Evolutionary conservation across 768 basidiomycete species (phyloP).

Genomic region (Podaxis sp.): DNA sequence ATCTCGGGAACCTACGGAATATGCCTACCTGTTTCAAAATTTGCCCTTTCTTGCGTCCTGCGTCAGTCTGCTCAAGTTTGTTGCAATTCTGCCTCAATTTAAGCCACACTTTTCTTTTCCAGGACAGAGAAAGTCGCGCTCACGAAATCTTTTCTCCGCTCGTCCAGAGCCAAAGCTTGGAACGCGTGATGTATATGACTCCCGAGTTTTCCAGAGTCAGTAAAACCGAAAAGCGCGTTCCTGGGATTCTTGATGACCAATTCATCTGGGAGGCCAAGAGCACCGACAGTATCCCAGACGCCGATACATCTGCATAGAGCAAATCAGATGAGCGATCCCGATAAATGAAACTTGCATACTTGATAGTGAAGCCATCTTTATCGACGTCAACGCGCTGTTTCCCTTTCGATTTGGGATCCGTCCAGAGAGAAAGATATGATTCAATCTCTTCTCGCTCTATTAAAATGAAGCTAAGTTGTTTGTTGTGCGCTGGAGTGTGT

Average conservation of each 20-base stretch:
- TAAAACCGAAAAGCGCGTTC: constrained; percentile 59
- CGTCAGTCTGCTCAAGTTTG: constrained; percentile 57
- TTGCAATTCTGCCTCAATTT: constrained; percentile 42
- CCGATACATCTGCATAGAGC: constrained; percentile 50
- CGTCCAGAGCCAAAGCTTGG: constrained; percentile 68
- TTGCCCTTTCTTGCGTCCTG: constrained; percentile 50
- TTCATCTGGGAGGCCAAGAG: constrained; percentile 67
- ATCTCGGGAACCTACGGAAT: neutral
- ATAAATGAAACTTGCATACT: constrained; percentile 33
- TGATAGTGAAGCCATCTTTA: constrained; percentile 50
- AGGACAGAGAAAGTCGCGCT: constrained; percentile 18
- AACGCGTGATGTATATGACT: constrained; percentile 61
- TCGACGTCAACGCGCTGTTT: constrained; percentile 45
- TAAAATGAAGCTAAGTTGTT: too few relatives aligned
- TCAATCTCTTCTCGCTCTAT: constrained; percentile 38
- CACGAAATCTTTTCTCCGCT: constrained; percentile 66
- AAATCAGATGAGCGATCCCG: neutral
- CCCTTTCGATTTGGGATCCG: constrained; percentile 44
- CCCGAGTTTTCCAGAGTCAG: constrained; percentile 47
- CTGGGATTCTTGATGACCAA: constrained; percentile 41
- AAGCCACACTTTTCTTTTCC: neutral
- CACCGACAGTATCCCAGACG: constrained; percentile 77
- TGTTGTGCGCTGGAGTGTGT: too few relatives aligned
- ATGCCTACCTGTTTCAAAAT: constrained; percentile 52
- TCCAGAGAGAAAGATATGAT: constrained; percentile 50